Conservation (phyloP, 1,284 basidiomycete genomes). For the Apiotrichum mycotoxinovorans region DNA sequence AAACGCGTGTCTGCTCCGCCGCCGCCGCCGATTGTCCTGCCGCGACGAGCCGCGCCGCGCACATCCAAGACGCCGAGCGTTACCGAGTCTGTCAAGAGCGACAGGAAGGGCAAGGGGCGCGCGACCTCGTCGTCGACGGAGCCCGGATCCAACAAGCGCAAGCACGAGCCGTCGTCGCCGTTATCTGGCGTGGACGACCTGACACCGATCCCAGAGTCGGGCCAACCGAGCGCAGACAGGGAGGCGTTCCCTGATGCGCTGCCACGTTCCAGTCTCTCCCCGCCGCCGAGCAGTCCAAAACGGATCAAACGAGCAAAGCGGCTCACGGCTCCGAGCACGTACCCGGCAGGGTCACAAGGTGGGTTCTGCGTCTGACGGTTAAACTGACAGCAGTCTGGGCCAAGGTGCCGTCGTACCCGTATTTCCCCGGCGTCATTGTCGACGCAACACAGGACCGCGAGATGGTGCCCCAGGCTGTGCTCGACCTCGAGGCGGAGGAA, state of each 20-base stretch:
- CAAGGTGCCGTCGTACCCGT: constrained; percentile 44
- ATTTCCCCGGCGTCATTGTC: constrained; percentile 50
- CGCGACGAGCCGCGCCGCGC: constrained; percentile 4
- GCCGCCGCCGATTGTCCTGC: neutral
- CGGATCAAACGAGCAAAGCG: constrained; percentile 7
- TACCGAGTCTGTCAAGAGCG: neutral
- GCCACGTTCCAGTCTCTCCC: constrained; percentile 5
- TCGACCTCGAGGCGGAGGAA: constrained; percentile 45
- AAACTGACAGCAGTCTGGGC: constrained; percentile 42
- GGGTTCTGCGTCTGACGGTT: constrained; percentile 8
- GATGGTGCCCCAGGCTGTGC: constrained; percentile 56
- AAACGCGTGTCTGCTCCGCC: constrained; percentile 51
- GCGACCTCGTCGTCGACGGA: neutral
- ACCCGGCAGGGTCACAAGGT: constrained; percentile 42
- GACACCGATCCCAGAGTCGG: constrained; percentile 14
- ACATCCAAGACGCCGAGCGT: neutral
- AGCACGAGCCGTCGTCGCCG: neutral
- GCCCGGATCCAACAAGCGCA: constrained; percentile 28
- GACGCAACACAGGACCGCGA: constrained; percentile 51
- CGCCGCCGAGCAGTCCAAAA: neutral
- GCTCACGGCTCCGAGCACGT: constrained; percentile 17
- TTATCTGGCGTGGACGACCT: constrained; percentile 3
- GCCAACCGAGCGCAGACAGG: neutral
- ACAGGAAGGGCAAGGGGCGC: neutral
- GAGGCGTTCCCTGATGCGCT: neutral